These are phyloP conservation scores for Nymphaea thermarum DNA, from an alignment of 164 flowering plant species.

Conservation along the genomic window DNA sequence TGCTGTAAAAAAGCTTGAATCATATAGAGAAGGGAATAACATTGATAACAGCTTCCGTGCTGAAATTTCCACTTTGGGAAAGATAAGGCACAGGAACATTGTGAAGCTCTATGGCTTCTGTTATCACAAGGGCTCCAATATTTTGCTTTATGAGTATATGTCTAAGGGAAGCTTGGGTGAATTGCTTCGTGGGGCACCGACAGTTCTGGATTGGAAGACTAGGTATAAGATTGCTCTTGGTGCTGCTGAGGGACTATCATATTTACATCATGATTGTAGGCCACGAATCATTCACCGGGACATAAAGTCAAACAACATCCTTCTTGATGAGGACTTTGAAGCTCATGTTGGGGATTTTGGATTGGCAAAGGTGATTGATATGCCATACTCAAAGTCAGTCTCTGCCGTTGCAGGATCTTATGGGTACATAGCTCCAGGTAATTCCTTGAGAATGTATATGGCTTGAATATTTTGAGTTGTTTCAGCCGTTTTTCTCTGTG, in stretches of 20 bases:
- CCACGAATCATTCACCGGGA: conserved; percentile 60
- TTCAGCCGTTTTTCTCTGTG: not conserved
- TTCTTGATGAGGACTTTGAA: conserved; percentile 47
- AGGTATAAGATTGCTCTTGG: conserved; percentile 44
- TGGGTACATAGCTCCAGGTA: conserved; percentile 65
- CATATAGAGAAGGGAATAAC: conserved; percentile 6
- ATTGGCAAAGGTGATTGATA: conserved; percentile 7
- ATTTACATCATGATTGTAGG: conserved; percentile 51
- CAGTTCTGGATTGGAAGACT: conserved; percentile 36
- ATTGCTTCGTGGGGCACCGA: conserved; percentile 31
- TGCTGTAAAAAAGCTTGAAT: conserved; percentile 44
- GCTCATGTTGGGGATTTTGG: conserved; percentile 38
- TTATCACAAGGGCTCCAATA: conserved; percentile 32
- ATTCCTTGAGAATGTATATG: not conserved
- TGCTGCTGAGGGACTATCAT: conserved; percentile 45
- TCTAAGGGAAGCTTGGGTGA: conserved; percentile 50
- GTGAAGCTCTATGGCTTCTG: conserved; percentile 47
- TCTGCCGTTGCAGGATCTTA: conserved; percentile 44
- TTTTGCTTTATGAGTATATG: conserved; percentile 55
- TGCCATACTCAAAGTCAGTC: conserved; percentile 6
- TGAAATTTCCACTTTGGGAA: conserved; percentile 43
- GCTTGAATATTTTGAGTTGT: no score
- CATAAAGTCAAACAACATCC: conserved; percentile 56
- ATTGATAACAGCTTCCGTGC: conserved; percentile 38
- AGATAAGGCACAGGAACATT: conserved; percentile 49